A percentile compares a stretch with the other conserved stretches of the same genome.
phyloP scores from a whole-genome alignment of 805 yeast species.

The Kregervanrija pseudodelftensis region DNA sequence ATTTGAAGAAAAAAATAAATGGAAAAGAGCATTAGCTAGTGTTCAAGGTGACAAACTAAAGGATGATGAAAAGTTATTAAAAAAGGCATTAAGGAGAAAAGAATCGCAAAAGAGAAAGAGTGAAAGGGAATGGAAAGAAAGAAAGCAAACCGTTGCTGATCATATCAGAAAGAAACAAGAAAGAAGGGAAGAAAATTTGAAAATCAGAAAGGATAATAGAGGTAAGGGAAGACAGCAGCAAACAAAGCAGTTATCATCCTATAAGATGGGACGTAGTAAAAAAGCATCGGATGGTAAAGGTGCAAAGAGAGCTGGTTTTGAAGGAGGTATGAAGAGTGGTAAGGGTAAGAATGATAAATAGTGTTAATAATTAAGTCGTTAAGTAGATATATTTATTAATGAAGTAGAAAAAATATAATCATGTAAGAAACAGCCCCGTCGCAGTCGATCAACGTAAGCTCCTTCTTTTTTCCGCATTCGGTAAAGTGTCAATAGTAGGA shows the following conservation, averaged over 20 bases:
- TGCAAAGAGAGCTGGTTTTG: conserved; percentile 67
- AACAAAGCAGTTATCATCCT: conserved; percentile 57
- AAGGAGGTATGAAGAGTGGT: conserved; percentile 43
- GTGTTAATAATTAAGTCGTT: too few relatives aligned
- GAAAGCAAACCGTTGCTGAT: conserved; percentile 73
- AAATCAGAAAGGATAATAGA: conserved; percentile 77
- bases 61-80: conserved; percentile 83
- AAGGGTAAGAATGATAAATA: neutral
- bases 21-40: conserved; percentile 79
- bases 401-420: too few relatives aligned
- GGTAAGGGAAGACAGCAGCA: conserved; percentile 73
- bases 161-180: conserved; percentile 68
- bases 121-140: conserved; percentile 86
- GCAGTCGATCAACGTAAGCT: too few relatives aligned
- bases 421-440: too few relatives aligned
- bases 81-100: conserved; percentile 78
- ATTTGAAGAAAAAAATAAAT: conserved; percentile 64
- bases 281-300: conserved; percentile 6
- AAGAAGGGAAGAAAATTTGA: conserved; percentile 88
- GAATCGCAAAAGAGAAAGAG: conserved; percentile 79
- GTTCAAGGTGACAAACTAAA: conserved; percentile 85
- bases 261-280: conserved; percentile 40
- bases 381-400: too few relatives aligned
- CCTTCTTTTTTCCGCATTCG: too few relatives aligned
- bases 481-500: too few relatives aligned